Conservation (phyloP, 768 basidiomycete genomes). For the Sarcodon aspratus region DNA sequence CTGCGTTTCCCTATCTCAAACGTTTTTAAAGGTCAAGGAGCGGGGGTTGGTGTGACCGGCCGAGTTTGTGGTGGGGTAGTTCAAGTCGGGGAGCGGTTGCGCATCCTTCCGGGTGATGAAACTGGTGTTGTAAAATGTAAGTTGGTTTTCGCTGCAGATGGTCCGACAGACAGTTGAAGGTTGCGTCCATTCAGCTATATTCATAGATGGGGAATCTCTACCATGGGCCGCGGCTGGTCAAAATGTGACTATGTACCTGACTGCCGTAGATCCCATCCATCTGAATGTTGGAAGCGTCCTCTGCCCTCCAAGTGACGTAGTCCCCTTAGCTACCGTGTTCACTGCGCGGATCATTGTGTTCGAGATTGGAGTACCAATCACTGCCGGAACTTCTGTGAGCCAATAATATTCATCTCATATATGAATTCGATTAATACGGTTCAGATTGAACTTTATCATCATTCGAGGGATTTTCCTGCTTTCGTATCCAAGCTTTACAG, state of each 20-base stretch:
- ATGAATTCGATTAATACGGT: neutral
- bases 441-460: neutral
- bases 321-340: conserved; percentile 71
- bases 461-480: conserved; percentile 80
- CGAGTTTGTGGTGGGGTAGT: conserved; percentile 80
- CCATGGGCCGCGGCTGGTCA: conserved; percentile 88
- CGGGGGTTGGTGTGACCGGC: conserved; percentile 71
- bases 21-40: conserved; percentile 83
- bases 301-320: conserved; percentile 59
- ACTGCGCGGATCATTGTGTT: conserved; percentile 88
- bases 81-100: conserved; percentile 82
- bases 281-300: conserved; percentile 83
- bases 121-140: conserved; percentile 65
- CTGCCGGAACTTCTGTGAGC: conserved; percentile 71
- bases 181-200: conserved; percentile 49
- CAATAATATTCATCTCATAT: neutral
- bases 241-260: conserved; percentile 79
- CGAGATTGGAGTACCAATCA: conserved; percentile 85
- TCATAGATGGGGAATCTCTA: conserved; percentile 64
- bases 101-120: conserved; percentile 90
- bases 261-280: conserved; percentile 76
- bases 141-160: neutral
- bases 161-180: neutral
- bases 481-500: conserved; percentile 74
- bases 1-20: conserved; percentile 88